Evolutionary conservation across 768 basidiomycete species (phyloP).

Genomic region (Leccinum olivaceopallidum): DNA sequence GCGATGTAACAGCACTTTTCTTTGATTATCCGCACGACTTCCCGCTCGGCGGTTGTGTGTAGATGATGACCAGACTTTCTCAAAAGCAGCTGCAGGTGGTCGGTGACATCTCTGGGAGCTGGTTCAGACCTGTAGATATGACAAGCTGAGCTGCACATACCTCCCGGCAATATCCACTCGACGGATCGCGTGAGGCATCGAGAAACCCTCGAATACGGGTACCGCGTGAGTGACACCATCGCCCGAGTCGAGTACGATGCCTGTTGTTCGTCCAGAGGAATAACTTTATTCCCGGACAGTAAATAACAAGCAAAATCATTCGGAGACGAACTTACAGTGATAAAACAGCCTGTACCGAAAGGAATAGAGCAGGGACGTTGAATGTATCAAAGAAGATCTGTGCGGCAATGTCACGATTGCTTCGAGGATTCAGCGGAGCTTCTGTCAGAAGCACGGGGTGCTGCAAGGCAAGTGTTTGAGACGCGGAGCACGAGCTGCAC

Average conservation of each 20-base stretch:
- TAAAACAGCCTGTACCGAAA: constrained; percentile 95
- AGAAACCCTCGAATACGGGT: constrained; percentile 98
- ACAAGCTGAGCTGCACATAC: constrained; percentile 40
- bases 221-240: constrained; percentile 99
- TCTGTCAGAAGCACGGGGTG: constrained; percentile 98
- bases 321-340: constrained; percentile 71
- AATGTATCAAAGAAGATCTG: constrained; percentile 99
- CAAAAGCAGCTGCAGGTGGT: constrained; percentile 90
- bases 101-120: constrained; percentile 82
- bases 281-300: constrained; percentile 57
- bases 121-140: background rate
- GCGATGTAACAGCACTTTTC: constrained; percentile 98
- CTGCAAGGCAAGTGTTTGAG: constrained; percentile 42
- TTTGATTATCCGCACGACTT: constrained; percentile 96
- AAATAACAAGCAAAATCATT: constrained; percentile 4
- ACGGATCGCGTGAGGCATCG: constrained; percentile 97
- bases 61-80: constrained; percentile 94
- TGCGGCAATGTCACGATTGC: constrained; percentile 94
- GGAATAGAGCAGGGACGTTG: constrained; percentile 97
- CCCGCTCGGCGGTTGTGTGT: constrained; percentile 95
- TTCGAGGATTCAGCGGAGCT: constrained; percentile 94
- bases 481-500: background rate
- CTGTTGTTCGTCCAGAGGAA: constrained; percentile 96
- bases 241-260: constrained; percentile 98
- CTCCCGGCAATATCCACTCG: constrained; percentile 96